Conservation (phyloP, 73 alveolate species). For the Symbiodinium natans region DNA sequence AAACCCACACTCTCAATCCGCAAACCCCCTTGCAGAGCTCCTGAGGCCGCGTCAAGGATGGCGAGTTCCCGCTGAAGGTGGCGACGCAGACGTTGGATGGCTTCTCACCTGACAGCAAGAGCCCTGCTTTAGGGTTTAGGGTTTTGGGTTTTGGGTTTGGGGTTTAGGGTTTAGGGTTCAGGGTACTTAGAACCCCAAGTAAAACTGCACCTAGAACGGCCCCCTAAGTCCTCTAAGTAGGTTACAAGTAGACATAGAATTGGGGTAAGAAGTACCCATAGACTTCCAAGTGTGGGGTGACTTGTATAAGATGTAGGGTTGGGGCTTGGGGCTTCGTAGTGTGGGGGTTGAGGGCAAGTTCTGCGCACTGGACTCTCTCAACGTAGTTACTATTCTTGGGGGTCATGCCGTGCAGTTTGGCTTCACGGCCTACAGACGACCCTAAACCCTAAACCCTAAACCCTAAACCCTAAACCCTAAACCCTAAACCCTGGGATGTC, state of each 20-base stretch:
- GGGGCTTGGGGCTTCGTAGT: too few species aligned
- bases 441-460: background rate
- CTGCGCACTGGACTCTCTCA: too few species aligned
- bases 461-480: background rate
- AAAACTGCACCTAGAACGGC: background rate
- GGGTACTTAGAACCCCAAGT: background rate
- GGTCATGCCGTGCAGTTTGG: too few species aligned
- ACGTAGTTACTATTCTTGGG: too few species aligned
- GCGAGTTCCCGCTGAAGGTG: conserved; percentile 94
- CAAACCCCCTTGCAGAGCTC: background rate
- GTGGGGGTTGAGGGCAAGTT: too few species aligned
- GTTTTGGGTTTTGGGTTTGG: background rate
- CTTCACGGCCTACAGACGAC: too few species aligned
- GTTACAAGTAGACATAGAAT: too few species aligned
- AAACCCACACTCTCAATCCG: background rate
- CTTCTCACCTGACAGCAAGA: background rate
- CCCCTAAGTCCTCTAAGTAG: too few species aligned
- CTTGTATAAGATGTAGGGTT: too few species aligned
- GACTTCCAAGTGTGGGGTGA: too few species aligned
- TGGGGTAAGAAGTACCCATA: too few species aligned
- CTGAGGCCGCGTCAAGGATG: conserved; percentile 45
- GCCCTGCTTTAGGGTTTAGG: background rate
- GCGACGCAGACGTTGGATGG: conserved; percentile 95
- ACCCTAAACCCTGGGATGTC: too few species aligned
- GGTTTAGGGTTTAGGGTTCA: background rate